phyloP scores from a whole-genome alignment of 75 land plant genomes.

The Selaginella moellendorffii region DNA sequence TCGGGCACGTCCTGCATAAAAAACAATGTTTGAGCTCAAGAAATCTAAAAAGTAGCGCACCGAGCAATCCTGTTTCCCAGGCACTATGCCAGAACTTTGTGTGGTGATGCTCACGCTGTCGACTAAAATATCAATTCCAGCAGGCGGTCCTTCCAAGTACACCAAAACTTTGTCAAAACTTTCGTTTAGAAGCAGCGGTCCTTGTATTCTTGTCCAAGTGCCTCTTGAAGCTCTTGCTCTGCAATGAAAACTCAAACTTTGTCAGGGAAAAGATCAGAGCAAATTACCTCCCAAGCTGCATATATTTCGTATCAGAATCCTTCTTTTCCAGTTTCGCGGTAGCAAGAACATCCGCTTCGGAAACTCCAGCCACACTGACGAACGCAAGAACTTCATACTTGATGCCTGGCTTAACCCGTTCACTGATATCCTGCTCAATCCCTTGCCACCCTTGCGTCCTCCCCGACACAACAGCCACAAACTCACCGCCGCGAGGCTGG shows the following conservation, averaged over 20 bases:
- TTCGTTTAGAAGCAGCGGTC: constrained; percentile 18
- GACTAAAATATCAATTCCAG: constrained; percentile 41
- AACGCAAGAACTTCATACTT: constrained; percentile 37
- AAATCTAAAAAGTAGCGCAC: too few species aligned
- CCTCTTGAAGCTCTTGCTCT: background rate
- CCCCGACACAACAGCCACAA: constrained; percentile 34
- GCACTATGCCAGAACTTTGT: too few species aligned
- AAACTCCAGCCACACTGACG: constrained; percentile 40
- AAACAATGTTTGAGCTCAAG: too few species aligned
- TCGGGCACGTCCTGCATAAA: too few species aligned
- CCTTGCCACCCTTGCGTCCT: constrained; percentile 72
- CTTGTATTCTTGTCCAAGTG: constrained; percentile 23
- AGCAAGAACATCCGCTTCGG: constrained; percentile 44
- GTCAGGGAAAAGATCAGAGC: background rate
- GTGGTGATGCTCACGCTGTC: constrained; percentile 18
- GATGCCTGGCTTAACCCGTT: constrained; percentile 23
- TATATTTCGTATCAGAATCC: constrained; percentile 26
- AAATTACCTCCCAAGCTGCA: constrained; percentile 58
- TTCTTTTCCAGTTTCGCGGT: constrained; percentile 47
- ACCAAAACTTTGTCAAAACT: constrained; percentile 24
- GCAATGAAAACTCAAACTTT: background rate
- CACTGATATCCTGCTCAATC: constrained; percentile 66
- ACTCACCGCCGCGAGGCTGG: background rate
- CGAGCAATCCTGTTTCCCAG: background rate
- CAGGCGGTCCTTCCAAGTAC: constrained; percentile 46